Percentiles rank a stretch among this genome's conserved stretches.
Evolutionary conservation across 2,329 filamentous ascomycete species (phyloP).

Genomic region (Conoideocrella luteorostrata): DNA sequence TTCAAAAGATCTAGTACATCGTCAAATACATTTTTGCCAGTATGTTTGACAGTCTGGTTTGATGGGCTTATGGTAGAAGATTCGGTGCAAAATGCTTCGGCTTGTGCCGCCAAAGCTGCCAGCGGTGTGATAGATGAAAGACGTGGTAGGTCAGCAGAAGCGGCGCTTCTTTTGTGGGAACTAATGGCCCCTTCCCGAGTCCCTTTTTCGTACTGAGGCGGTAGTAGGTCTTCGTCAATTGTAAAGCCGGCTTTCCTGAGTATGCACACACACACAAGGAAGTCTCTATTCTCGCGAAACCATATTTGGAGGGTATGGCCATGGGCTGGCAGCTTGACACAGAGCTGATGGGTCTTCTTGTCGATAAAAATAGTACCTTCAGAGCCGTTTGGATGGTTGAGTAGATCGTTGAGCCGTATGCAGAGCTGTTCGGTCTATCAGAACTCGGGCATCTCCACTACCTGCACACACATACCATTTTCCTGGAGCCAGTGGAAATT

Average conservation of each 20-base stretch:
- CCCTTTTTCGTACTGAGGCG: not conserved
- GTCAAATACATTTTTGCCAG: conserved; percentile 5
- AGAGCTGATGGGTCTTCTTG: conserved; percentile 15
- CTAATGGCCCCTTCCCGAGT: too few species aligned
- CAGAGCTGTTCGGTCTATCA: conserved; percentile 6
- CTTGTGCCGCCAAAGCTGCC: not conserved
- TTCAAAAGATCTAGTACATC: conserved; percentile 7
- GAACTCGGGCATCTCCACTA: not conserved
- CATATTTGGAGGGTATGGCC: conserved; percentile 18
- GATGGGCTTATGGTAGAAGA: not conserved
- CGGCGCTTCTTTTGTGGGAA: not conserved
- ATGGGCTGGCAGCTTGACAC: conserved; percentile 19
- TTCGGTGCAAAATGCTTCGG: conserved; percentile 11
- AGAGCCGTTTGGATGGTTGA: conserved; percentile 4
- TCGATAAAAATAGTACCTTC: conserved; percentile 14
- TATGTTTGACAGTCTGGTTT: too few species aligned
- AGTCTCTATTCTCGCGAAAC: conserved; percentile 26
- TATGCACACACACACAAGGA: conserved; percentile 24
- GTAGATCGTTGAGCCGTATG: conserved; percentile 8
- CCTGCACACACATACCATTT: conserved; percentile 7
- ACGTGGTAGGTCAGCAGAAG: conserved; percentile 7
- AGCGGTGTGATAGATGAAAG: conserved; percentile 22
- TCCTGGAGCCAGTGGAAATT: conserved; percentile 1
- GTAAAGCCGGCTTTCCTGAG: conserved; percentile 25
- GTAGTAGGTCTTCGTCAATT: conserved; percentile 14